Evolutionary conservation across 2,329 filamentous ascomycete species (phyloP).

Genomic region (Endothia cerciana): DNA sequence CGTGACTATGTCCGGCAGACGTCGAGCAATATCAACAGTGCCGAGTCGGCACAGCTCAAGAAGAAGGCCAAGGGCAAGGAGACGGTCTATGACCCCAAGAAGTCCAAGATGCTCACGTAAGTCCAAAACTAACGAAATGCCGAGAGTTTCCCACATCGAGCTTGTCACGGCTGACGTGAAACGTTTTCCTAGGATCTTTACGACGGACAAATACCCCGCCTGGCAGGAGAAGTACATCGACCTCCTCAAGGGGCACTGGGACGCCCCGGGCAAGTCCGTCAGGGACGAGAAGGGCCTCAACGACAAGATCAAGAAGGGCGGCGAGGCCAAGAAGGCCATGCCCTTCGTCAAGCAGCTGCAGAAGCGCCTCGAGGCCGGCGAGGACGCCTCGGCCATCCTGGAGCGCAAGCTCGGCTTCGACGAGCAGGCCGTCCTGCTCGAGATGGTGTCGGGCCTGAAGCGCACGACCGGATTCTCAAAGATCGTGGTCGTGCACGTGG

Average conservation of each 20-base stretch:
- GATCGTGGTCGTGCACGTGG: slow-evolving; percentile 71
- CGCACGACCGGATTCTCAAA: slow-evolving; percentile 68
- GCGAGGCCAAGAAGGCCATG: slow-evolving; percentile 97
- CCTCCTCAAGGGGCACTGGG: slow-evolving; percentile 73
- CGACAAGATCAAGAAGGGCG: slow-evolving; percentile 77
- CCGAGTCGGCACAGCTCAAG: slow-evolving; percentile 82
- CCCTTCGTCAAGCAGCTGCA: slow-evolving; percentile 90
- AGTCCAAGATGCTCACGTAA: slow-evolving; percentile 81
- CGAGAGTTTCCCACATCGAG: background rate
- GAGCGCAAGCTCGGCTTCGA: slow-evolving; percentile 86
- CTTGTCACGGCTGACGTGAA: slow-evolving; percentile 8
- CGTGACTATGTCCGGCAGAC: slow-evolving; percentile 69
- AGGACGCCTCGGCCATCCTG: slow-evolving; percentile 70
- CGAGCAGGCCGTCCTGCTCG: slow-evolving; percentile 73
- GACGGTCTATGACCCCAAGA: slow-evolving; percentile 82
- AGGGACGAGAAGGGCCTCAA: slow-evolving; percentile 80
- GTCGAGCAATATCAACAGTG: slow-evolving; percentile 80
- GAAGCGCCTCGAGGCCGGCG: slow-evolving; percentile 75
- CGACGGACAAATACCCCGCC: slow-evolving; percentile 76
- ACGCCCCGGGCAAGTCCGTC: slow-evolving; percentile 60
- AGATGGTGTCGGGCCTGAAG: slow-evolving; percentile 81
- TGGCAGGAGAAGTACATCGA: slow-evolving; percentile 95
- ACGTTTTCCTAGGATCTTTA: slow-evolving; percentile 61
- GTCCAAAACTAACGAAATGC: background rate
- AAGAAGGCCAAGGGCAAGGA: slow-evolving; percentile 93